These are phyloP conservation scores for Diutina pseudorugosa DNA, from an alignment of 1,139 yeast genomes.

Conservation along the genomic window DNA sequence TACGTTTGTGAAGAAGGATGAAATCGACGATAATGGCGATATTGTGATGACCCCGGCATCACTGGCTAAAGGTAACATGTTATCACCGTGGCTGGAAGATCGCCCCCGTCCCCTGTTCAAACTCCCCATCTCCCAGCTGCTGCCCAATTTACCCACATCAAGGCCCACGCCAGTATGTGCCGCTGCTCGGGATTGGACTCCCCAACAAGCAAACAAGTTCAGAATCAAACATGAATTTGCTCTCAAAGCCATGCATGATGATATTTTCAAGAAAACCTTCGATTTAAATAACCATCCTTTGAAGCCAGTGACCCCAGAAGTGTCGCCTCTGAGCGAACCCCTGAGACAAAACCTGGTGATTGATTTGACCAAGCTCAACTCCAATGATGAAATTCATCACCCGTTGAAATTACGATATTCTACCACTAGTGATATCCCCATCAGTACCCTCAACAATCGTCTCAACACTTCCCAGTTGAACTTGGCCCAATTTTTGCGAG, in stretches of 20 bases:
- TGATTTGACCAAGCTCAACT: slow-evolving; percentile 25
- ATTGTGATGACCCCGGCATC: not conserved
- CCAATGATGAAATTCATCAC: slow-evolving; percentile 25
- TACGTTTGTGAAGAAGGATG: slow-evolving; percentile 30
- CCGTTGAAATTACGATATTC: slow-evolving; percentile 32
- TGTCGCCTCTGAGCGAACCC: slow-evolving; percentile 33
- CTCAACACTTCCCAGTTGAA: slow-evolving; percentile 27
- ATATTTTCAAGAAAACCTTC: slow-evolving; percentile 24
- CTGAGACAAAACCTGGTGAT: slow-evolving; percentile 31
- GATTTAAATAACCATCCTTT: slow-evolving; percentile 21
- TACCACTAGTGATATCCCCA: slow-evolving; percentile 28
- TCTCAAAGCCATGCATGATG: slow-evolving; percentile 27
- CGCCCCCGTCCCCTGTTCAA: slow-evolving; percentile 1
- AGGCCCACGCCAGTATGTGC: slow-evolving; percentile 19
- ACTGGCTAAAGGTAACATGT: not conserved
- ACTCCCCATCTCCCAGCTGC: not conserved
- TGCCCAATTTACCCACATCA: slow-evolving; percentile 4
- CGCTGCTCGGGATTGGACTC: slow-evolving; percentile 27
- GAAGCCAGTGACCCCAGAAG: slow-evolving; percentile 30
- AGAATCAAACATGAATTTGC: slow-evolving; percentile 16
- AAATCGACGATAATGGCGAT: slow-evolving; percentile 11
- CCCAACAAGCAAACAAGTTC: slow-evolving; percentile 16
- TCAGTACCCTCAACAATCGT: slow-evolving; percentile 26
- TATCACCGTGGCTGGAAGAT: slow-evolving; percentile 1
- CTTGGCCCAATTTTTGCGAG: slow-evolving; percentile 18